Evolutionary conservation across 495 filamentous ascomycete genomes (phyloP), one percentile per base, ranked within the genome.

Genomic region (Penicillium silybi): DNA sequence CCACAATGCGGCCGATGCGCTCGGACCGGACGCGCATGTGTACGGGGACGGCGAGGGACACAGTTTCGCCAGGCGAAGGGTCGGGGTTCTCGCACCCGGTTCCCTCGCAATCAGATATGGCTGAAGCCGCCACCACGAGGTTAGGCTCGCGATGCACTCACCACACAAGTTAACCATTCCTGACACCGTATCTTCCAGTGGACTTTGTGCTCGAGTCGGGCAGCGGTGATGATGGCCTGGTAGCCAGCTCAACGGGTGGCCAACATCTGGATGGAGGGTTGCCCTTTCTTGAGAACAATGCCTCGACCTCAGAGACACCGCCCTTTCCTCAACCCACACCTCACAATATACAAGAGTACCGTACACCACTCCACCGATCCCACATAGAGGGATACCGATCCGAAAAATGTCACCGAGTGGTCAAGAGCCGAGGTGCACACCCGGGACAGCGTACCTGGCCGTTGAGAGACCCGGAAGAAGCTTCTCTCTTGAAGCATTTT

Each of bases 101-200:
- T 64, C 34, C 62, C 62, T 18, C 50, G 52, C 25, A 59, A 64
- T 20, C 62, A 64, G 34, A 58, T 64, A 35, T 64, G 62, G 62
- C 40, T 64, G 3, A 53, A 48, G 32, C 62, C 62, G 19, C 62
- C 62, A 48, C 55, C 62, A 15, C 44, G 62, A 59, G 62, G 62
- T 64, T 48, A 44, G 54, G 26, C 18, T 9, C 22, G 15, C 39
- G 6, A 13, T 35, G 46, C 32, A 15, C 11, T 25, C 16, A n/a
- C n/a, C n/a, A n/a, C 11, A 17, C n/a, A 37, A 13, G 26, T 40
- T 11, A 46, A 17, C 29, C 19, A 10, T 23, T 23, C 22, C 44
- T 46, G 19, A 17, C 29, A 20, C 50, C 2, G 1, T 27, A 2
- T 8, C 4, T 6, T 45, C 6, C 22, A 64, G 61, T 64, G 16